Base-by-base conservation (phyloP, 2,329 filamentous ascomycete species). In the Corinectria fuckeliana region DNA sequence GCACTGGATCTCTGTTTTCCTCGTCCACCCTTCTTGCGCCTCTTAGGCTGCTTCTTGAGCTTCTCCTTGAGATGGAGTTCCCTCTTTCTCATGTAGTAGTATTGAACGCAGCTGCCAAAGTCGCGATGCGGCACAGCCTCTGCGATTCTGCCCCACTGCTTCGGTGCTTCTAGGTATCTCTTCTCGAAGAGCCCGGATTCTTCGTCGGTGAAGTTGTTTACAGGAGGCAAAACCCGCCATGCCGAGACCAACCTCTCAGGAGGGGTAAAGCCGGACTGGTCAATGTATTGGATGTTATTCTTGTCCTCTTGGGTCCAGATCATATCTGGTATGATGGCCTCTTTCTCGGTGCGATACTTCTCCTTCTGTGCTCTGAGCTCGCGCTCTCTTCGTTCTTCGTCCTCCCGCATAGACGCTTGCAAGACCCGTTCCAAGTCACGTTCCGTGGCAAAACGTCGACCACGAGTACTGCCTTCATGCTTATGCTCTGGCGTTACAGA, bases 51-150 rank as follows among this genome's bases (percentile, higher is more conserved):
- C 76, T 82, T 87, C 74, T 86, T 88, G 26, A 90, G 81, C 75
- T 91, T 91, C 71, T 91, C 89, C 73, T 93, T 92, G 61, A 93
- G 88, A 62, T 91, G 88, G 39, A 88, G 84, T 45, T 88, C 83
- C 77, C 89, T 90, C 77, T 88, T 95, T 72, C 89, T 91, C 62
- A 91, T 82, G 74, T 95, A 95, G 76, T 95, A 95, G 74, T 93
- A 92, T 71, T 92, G 89, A 67, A 95, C 95, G 74, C 90, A 92
- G 45, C 91, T 86, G 64, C 90, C 89, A 75, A 92, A 93, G 68
- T 91, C 88, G 21, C 91, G 86, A 26, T 84, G 81, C 1, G 85
- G 83, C 5, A 94, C 77, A 21, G 82, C 82, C 58, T 90, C 86
- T 5, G 91, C 89, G 58, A 95, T 88, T 67, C 86, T 88, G 56